phyloP scores from a whole-genome alignment of 2,329 filamentous ascomycete species.

The Dactylonectria macrodidyma region DNA sequence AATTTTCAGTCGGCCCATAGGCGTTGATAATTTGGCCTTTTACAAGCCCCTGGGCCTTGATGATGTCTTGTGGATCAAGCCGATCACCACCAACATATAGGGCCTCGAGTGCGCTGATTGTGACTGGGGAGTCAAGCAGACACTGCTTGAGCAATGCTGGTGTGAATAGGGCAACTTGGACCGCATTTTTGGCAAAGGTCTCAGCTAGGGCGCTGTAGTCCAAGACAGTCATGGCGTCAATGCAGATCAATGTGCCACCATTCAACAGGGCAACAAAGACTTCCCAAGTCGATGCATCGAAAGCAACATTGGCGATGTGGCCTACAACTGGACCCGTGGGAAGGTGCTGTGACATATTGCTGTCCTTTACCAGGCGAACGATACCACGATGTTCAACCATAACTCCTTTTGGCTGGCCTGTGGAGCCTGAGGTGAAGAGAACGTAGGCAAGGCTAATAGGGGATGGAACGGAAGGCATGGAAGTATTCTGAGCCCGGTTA shows the following conservation, averaged over 20 bases:
- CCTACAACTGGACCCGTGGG: conserved; percentile 10
- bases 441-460: conserved; percentile 14
- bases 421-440: conserved; percentile 23
- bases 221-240: conserved; percentile 31
- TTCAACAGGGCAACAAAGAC: conserved; percentile 18
- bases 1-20: conserved; percentile 42
- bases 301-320: conserved; percentile 31
- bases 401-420: conserved; percentile 19
- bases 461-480: not conserved
- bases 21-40: conserved; percentile 24
- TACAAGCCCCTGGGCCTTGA: conserved; percentile 6
- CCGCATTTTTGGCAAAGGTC: not conserved
- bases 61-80: conserved; percentile 24
- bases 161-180: conserved; percentile 26
- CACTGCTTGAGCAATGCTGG: conserved; percentile 42
- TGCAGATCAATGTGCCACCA: conserved; percentile 33
- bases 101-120: conserved; percentile 13
- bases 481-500: not conserved
- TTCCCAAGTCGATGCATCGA: conserved; percentile 31
- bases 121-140: conserved; percentile 25
- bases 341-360: conserved; percentile 12
- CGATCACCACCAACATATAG: conserved; percentile 42
- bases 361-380: conserved; percentile 24
- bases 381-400: conserved; percentile 22
- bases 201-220: conserved; percentile 9